These are phyloP conservation scores for Dysphania ambrosioides DNA, from an alignment of 148 eudicot genomes.

Conservation along the genomic window DNA sequence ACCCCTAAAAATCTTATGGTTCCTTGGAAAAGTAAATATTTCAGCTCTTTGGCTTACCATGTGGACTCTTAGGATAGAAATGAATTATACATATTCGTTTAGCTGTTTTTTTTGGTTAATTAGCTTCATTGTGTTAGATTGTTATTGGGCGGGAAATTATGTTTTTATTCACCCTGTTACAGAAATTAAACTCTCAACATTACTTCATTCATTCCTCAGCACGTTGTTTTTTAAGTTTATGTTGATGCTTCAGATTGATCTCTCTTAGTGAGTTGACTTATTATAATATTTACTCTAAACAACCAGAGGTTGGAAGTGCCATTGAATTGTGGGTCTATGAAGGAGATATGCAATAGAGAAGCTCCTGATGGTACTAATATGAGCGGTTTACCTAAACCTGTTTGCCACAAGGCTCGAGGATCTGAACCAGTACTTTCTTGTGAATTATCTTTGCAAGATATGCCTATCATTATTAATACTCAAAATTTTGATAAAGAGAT, in stretches of 20 bases:
- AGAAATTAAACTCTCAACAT: not conserved
- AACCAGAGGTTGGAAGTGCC: slow-evolving; percentile 51
- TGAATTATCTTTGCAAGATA: slow-evolving; percentile 41
- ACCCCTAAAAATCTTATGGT: not conserved
- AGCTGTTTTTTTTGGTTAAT: not conserved
- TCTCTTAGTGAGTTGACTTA: slow-evolving; percentile 15
- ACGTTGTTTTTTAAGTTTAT: not conserved
- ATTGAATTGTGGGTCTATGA: slow-evolving; percentile 40
- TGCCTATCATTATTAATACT: slow-evolving; percentile 69
- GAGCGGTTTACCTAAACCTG: slow-evolving; percentile 27
- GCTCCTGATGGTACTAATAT: slow-evolving; percentile 30
- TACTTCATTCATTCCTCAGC: not conserved
- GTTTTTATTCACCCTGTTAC: not conserved
- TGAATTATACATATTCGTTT: not conserved
- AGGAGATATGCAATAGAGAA: slow-evolving; percentile 33
- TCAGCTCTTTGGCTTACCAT: not conserved
- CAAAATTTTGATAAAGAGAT: slow-evolving; percentile 73
- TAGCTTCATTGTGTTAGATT: not conserved
- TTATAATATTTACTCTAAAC: slow-evolving; percentile 15
- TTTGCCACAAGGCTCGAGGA: slow-evolving; percentile 32
- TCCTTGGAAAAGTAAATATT: not conserved
- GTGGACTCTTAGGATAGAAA: not conserved
- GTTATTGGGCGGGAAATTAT: not conserved
- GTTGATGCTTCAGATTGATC: slow-evolving; percentile 4
- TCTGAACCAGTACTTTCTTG: slow-evolving; percentile 25